Evolutionary conservation across 148 eudicot species (phyloP).

Genomic region (Simmondsia chinensis): DNA sequence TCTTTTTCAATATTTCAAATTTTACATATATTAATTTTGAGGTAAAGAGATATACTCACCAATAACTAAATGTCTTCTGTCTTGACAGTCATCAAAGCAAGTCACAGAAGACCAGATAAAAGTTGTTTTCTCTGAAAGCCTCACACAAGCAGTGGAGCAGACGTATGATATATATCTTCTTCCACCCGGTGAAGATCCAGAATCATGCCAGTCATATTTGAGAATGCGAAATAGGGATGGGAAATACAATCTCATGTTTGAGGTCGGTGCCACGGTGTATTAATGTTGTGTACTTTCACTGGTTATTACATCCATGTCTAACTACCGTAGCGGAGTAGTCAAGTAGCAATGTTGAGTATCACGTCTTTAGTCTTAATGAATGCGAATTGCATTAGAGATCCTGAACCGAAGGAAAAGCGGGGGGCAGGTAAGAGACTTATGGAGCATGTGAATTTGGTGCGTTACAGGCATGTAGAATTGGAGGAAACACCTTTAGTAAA

Average conservation of each 20-base stretch:
- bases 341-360: too few relatives aligned
- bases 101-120: slow-evolving; percentile 60
- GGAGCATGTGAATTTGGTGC: too few relatives aligned
- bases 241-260: slow-evolving; percentile 97
- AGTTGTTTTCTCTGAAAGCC: slow-evolving; percentile 42
- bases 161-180: slow-evolving; percentile 89
- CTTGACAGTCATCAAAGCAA: slow-evolving; percentile 51
- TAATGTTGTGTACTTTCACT: too few relatives aligned
- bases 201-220: slow-evolving; percentile 89
- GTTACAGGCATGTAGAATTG: too few relatives aligned
- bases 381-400: too few relatives aligned
- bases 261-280: slow-evolving; percentile 54
- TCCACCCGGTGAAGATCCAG: slow-evolving; percentile 99
- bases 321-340: too few relatives aligned
- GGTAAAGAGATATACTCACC: neutral
- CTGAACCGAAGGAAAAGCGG: too few relatives aligned
- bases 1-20: too few relatives aligned
- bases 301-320: too few relatives aligned
- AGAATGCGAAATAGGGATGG: slow-evolving; percentile 98
- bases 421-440: too few relatives aligned
- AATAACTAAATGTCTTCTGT: slow-evolving; percentile 5
- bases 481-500: too few relatives aligned
- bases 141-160: slow-evolving; percentile 51
- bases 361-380: too few relatives aligned
- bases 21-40: neutral